Evolutionary conservation across 164 flowering plant genomes (phyloP), one percentile per base, ranked within the genome.

Genomic region (Platanus orientalis): DNA sequence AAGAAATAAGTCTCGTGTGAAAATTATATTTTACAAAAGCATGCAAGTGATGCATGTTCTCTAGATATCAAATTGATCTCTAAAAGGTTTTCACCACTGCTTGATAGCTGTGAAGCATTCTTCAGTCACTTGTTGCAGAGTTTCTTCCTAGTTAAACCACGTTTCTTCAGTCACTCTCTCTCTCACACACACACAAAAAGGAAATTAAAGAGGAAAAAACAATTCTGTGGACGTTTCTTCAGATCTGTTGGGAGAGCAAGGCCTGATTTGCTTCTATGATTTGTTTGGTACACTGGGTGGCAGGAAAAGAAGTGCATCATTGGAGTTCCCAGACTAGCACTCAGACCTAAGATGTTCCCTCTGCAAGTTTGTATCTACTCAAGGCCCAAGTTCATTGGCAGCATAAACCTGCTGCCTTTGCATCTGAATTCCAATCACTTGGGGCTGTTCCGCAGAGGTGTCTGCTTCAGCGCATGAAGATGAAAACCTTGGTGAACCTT

Each of bases 261-360:
- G 59, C 69, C 61, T 68, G 39, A 51, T 60, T 66, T 58, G 63
- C 66, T 76, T 42, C 63, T 26, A 36, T 73, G 39, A 75, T 74
- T 64, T 69, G n/a, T 67, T 63, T 58, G 67, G 64, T 57, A 32
- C 48, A 60, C 64, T 78, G 69, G 66, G 62, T 81, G 63, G 71
- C 89, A 88, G 95, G 95, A 58, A 70, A 75, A 64, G 63, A 84
- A 79, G 80, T 86, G 88, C 76, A 56, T 75, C 53, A 78, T 86
- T 71, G 79, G 75, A 72, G 70, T 73, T 60, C 76, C 74, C 54
- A 76, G 76, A 65, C 70, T 74, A 58, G 62, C 73, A 65, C 47
- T 61, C 72, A 74, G 78, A 72, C 60, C 69, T 73, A 83, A 61
- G 68, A 60, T 70, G 65, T 71, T 71, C 61, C 72, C 79, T 61